These are phyloP conservation scores for Dissophora ornata DNA, from an alignment of 192 early-diverging fungal species.

Conservation along the genomic window DNA sequence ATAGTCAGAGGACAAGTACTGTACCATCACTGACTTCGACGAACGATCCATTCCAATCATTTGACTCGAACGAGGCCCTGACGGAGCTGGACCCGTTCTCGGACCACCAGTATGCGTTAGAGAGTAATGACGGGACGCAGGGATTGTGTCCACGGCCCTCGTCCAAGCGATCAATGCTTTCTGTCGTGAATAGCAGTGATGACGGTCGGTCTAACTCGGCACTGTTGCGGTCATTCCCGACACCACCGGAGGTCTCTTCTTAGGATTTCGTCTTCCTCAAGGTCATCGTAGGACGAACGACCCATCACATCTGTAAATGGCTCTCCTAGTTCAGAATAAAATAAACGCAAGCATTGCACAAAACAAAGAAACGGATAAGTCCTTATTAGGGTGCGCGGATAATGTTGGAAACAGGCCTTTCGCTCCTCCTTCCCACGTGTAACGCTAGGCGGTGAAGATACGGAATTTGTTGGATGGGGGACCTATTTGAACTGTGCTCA, in stretches of 20 bases:
- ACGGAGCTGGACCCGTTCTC: constrained; percentile 23
- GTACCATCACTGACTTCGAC: constrained; percentile 44
- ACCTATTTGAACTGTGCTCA: too few species aligned
- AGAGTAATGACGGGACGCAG: not conserved
- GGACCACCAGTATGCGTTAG: constrained; percentile 7
- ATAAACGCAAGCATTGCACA: too few species aligned
- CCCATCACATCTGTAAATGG: not conserved
- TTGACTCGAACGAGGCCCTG: constrained; percentile 42
- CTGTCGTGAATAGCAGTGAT: not conserved
- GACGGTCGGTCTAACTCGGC: constrained; percentile 24
- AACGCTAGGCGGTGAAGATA: too few species aligned
- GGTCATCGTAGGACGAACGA: too few species aligned
- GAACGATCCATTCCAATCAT: constrained; percentile 48
- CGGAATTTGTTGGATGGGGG: too few species aligned
- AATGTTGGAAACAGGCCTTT: too few species aligned
- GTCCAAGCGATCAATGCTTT: not conserved
- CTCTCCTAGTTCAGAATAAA: too few species aligned
- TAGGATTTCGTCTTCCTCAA: not conserved
- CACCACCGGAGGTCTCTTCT: constrained; percentile 23
- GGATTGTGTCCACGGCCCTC: not conserved
- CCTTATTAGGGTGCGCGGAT: too few species aligned
- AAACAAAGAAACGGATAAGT: too few species aligned
- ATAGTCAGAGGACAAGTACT: constrained; percentile 27
- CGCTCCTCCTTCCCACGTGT: too few species aligned
- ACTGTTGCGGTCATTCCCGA: constrained; percentile 29